Evolutionary conservation across 129 eudicot species (phyloP).

Genomic region (Lonicera japonica): DNA sequence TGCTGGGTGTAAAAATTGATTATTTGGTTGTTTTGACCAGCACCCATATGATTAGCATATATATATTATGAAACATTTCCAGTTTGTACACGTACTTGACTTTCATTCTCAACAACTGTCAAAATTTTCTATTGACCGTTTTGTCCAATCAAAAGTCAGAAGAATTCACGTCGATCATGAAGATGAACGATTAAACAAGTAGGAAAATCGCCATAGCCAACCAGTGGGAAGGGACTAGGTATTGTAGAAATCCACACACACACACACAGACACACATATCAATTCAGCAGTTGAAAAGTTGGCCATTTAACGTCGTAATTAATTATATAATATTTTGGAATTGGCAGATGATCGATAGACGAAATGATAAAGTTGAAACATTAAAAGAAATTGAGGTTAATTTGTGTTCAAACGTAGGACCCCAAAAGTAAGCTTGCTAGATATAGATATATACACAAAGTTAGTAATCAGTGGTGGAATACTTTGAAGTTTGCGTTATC

Average conservation of each 20-base stretch:
- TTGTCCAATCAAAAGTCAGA: slow-evolving; percentile 1
- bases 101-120: no score
- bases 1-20: no score
- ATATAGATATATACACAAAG: no score
- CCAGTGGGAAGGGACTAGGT: neutral
- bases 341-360: neutral
- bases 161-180: neutral
- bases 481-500: no score
- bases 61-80: no score
- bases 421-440: neutral
- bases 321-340: no score
- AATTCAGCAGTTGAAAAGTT: neutral
- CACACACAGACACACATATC: no score
- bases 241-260: no score
- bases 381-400: neutral
- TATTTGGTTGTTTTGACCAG: no score
- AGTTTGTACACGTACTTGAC: neutral
- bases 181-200: neutral
- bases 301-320: neutral
- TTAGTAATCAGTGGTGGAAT: no score
- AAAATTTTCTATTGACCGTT: neutral
- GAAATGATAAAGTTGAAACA: neutral
- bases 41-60: no score
- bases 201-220: neutral
- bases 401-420: neutral